A percentile compares a stretch with the other conserved stretches of the same genome.
phyloP scores from a whole-genome alignment of 768 basidiomycete genomes.

The Trichaptum fuscoviolaceum region DNA sequence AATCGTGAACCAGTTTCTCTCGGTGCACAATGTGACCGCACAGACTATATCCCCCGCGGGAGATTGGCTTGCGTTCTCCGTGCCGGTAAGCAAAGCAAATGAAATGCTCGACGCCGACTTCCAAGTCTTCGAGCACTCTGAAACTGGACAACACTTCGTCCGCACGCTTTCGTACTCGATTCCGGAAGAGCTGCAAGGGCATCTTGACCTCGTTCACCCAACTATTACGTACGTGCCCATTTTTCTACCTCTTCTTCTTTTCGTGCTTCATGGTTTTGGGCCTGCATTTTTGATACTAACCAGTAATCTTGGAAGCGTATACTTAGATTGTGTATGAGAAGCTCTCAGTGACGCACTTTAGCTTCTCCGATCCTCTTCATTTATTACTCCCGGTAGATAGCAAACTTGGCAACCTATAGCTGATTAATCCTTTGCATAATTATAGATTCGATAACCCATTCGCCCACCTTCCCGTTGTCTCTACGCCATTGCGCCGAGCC shows the following conservation, averaged over 20 bases:
- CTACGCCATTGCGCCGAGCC: slow-evolving; percentile 5
- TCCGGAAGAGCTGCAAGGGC: slow-evolving; percentile 21
- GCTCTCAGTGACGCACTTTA: not conserved
- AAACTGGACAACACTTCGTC: slow-evolving; percentile 17
- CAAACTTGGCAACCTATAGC: not conserved
- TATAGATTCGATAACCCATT: slow-evolving; percentile 13
- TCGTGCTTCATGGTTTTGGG: not conserved
- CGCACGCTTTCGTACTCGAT: slow-evolving; percentile 29
- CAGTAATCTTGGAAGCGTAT: not conserved
- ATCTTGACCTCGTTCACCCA: slow-evolving; percentile 26
- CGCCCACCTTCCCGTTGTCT: slow-evolving; percentile 8
- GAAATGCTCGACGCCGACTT: slow-evolving; percentile 25
- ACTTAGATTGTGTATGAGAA: not conserved
- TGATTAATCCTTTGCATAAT: not conserved
- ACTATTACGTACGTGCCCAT: slow-evolving; percentile 21
- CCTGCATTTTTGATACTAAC: not conserved
- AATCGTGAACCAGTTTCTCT: slow-evolving; percentile 23
- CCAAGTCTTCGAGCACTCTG: slow-evolving; percentile 21
- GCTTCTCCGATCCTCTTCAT: not conserved
- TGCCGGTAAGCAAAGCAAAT: slow-evolving; percentile 24
- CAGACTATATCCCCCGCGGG: slow-evolving; percentile 22
- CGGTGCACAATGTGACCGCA: slow-evolving; percentile 19
- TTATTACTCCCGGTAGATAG: not conserved
- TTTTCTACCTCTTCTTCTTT: not conserved
- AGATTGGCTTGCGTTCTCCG: slow-evolving; percentile 21